phyloP scores from a whole-genome alignment of 169 alveolate genomes.

The Condylostoma magnum region DNA sequence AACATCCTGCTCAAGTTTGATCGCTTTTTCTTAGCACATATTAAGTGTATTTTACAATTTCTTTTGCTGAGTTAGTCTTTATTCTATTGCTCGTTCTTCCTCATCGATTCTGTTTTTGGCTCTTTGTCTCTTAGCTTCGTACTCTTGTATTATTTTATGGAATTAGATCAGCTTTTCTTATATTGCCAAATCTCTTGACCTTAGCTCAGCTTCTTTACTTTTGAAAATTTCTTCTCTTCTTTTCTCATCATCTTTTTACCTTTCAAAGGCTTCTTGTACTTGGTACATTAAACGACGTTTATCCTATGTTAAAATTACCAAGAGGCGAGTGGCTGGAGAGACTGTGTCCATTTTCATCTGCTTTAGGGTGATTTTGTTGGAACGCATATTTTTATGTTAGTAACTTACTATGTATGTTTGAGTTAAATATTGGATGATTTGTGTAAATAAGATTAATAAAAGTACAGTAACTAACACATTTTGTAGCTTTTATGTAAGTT shows the following conservation, averaged over 20 bases:
- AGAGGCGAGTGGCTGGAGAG: slow-evolving; percentile 65
- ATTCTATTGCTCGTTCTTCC: slow-evolving; percentile 42
- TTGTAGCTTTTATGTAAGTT: no score
- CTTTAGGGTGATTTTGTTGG: slow-evolving; percentile 36
- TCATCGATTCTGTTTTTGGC: slow-evolving; percentile 55
- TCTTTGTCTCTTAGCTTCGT: slow-evolving; percentile 54
- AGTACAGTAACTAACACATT: no score
- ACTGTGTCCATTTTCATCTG: slow-evolving; percentile 64
- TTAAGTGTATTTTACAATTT: slow-evolving; percentile 28
- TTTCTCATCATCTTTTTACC: slow-evolving; percentile 61
- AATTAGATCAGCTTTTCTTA: slow-evolving; percentile 55
- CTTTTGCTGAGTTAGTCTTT: slow-evolving; percentile 30
- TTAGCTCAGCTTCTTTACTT: slow-evolving; percentile 52
- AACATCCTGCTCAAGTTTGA: slow-evolving; percentile 41
- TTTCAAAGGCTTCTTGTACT: slow-evolving; percentile 68
- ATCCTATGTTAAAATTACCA: slow-evolving; percentile 40
- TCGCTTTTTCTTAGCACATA: slow-evolving; percentile 41
- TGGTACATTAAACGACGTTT: slow-evolving; percentile 72
- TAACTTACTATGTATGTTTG: no score
- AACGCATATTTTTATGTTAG: no score
- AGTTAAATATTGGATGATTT: no score
- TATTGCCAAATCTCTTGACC: slow-evolving; percentile 57
- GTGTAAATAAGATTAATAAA: no score
- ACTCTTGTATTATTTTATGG: slow-evolving; percentile 39
- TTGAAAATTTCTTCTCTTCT: slow-evolving; percentile 51